phyloP scores from a whole-genome alignment of 2,329 filamentous ascomycete species.

The Colletotrichum musae region DNA sequence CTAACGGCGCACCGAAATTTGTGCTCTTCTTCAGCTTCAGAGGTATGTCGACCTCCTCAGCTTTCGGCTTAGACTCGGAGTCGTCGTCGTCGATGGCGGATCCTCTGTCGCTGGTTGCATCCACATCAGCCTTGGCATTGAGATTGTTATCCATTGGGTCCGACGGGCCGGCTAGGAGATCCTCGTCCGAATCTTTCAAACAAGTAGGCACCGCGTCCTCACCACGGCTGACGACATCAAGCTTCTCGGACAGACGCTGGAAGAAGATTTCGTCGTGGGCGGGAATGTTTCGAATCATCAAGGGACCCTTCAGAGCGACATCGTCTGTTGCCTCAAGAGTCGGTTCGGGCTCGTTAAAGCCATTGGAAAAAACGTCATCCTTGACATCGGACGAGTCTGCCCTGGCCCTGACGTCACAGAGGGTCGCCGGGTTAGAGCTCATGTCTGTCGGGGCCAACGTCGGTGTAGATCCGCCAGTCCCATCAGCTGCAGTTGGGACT shows the following conservation, averaged over 20 bases:
- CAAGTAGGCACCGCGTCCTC: slow-evolving; percentile 63
- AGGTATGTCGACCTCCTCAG: slow-evolving; percentile 59
- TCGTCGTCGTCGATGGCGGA: slow-evolving; percentile 40
- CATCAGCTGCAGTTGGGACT: slow-evolving; percentile 55
- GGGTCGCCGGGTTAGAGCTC: slow-evolving; percentile 35
- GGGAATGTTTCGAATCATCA: slow-evolving; percentile 70
- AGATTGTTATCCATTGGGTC: slow-evolving; percentile 36
- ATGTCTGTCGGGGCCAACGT: slow-evolving; percentile 46
- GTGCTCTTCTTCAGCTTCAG: slow-evolving; percentile 61
- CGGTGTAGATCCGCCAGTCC: slow-evolving; percentile 56
- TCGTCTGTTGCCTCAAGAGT: slow-evolving; percentile 60
- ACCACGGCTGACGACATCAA: slow-evolving; percentile 64
- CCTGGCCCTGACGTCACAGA: slow-evolving; percentile 33
- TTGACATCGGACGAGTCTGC: slow-evolving; percentile 36
- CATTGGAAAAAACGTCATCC: slow-evolving; percentile 27
- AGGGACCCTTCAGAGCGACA: slow-evolving; percentile 63
- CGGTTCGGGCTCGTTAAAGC: slow-evolving; percentile 45
- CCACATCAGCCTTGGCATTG: slow-evolving; percentile 19
- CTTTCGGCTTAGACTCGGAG: slow-evolving; percentile 45
- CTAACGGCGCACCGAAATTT: slow-evolving; percentile 47
- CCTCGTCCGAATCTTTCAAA: slow-evolving; percentile 53
- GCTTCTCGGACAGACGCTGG: slow-evolving; percentile 63
- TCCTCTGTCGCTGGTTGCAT: slow-evolving; percentile 37
- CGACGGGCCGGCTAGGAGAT: slow-evolving; percentile 31
- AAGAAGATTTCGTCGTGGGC: slow-evolving; percentile 70